A percentile compares a stretch with the other conserved stretches of the same genome.
phyloP scores from a whole-genome alignment of 2,329 filamentous ascomycete species.

The Fusarium clavum region DNA sequence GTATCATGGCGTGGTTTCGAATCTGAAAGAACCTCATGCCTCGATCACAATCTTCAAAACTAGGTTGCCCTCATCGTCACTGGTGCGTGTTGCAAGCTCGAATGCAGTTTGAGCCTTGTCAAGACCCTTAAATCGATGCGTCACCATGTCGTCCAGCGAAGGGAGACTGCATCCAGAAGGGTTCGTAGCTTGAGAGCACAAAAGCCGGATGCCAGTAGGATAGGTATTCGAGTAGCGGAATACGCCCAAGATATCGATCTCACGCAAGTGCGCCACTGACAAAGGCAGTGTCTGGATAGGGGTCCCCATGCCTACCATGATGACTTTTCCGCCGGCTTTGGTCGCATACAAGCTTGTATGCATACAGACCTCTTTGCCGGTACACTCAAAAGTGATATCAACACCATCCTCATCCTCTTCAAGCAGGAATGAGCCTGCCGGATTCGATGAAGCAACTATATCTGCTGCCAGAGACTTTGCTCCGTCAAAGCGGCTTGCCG shows the following conservation, averaged over 20 bases:
- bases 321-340: slow-evolving; percentile 75
- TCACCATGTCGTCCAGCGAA: slow-evolving; percentile 77
- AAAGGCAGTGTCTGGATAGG: slow-evolving; percentile 80
- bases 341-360: slow-evolving; percentile 80
- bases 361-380: slow-evolving; percentile 79
- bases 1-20: slow-evolving; percentile 15
- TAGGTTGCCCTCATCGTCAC: slow-evolving; percentile 74
- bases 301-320: slow-evolving; percentile 84
- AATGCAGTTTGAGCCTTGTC: slow-evolving; percentile 72
- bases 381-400: slow-evolving; percentile 80
- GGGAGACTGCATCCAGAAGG: slow-evolving; percentile 63
- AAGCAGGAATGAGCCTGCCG: slow-evolving; percentile 44
- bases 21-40: slow-evolving; percentile 50
- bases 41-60: slow-evolving; percentile 79
- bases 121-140: slow-evolving; percentile 76
- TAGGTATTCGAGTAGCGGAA: slow-evolving; percentile 85
- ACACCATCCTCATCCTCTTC: slow-evolving; percentile 74
- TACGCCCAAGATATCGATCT: slow-evolving; percentile 82
- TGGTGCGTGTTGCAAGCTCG: slow-evolving; percentile 75
- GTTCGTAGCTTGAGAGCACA: slow-evolving; percentile 59
- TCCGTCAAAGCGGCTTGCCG: slow-evolving; percentile 62
- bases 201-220: slow-evolving; percentile 72
- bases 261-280: slow-evolving; percentile 76
- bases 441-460: slow-evolving; percentile 58
- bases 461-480: slow-evolving; percentile 63